phyloP scores from a whole-genome alignment of 2,329 filamentous ascomycete genomes.

The Furcasterigmium sp. region DNA sequence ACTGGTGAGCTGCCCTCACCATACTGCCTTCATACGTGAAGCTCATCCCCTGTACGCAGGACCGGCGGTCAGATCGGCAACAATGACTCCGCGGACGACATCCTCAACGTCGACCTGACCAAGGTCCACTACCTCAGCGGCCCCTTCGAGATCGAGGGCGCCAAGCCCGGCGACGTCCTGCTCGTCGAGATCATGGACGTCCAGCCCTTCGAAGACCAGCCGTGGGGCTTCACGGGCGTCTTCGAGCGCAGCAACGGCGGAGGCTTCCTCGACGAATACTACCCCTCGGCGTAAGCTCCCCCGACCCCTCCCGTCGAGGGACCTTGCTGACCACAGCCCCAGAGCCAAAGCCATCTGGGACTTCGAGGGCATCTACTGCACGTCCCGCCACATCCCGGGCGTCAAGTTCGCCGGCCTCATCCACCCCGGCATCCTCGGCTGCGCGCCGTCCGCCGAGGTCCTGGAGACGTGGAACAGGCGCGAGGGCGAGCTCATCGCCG shows the following conservation, averaged over 20 bases:
- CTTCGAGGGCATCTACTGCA: conserved; percentile 62
- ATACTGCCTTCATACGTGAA: neutral
- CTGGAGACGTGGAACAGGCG: conserved; percentile 79
- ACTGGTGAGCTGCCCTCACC: conserved; percentile 51
- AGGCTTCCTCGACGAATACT: conserved; percentile 82
- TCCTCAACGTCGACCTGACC: conserved; percentile 79
- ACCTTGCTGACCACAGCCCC: neutral
- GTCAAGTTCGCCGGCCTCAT: conserved; percentile 87
- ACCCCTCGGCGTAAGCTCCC: conserved; percentile 67
- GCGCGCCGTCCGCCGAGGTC: conserved; percentile 74
- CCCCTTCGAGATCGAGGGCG: conserved; percentile 80
- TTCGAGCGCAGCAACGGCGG: conserved; percentile 80
- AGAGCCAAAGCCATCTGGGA: conserved; percentile 55
- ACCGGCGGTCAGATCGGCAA: conserved; percentile 81
- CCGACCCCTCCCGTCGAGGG: neutral
- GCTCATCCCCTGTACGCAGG: conserved; percentile 32
- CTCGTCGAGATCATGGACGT: conserved; percentile 91
- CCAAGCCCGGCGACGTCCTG: conserved; percentile 78
- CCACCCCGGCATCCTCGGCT: conserved; percentile 87
- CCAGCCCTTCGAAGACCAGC: conserved; percentile 77
- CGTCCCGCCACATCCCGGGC: conserved; percentile 78
- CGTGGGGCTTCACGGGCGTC: conserved; percentile 86
- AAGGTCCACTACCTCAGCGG: conserved; percentile 84
- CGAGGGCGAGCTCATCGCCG: conserved; percentile 72
- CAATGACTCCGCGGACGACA: conserved; percentile 83